A percentile compares a stretch with the other conserved stretches of the same genome.
Evolutionary conservation across 495 filamentous ascomycete genomes (phyloP).

Genomic region (Neurospora sp.): DNA sequence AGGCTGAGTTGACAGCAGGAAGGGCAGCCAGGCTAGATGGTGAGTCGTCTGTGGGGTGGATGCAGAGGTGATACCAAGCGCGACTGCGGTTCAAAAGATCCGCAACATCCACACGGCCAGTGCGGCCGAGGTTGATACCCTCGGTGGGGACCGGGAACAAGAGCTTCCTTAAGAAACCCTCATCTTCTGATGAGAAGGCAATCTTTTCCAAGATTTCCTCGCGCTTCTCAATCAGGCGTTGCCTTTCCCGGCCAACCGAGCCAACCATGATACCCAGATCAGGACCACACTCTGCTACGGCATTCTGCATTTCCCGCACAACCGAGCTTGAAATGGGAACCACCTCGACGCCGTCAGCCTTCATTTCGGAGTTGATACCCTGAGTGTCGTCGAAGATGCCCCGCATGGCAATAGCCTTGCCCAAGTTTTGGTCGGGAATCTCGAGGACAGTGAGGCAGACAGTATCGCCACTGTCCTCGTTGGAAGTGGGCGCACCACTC

Average conservation of each 20-base stretch:
- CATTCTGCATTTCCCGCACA: constrained; percentile 71
- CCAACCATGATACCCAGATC: constrained; percentile 71
- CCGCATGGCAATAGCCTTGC: constrained; percentile 76
- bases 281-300: constrained; percentile 65
- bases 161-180: constrained; percentile 73
- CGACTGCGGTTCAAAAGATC: constrained; percentile 64
- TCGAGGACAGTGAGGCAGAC: constrained; percentile 85
- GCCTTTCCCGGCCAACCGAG: constrained; percentile 55
- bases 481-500: constrained; percentile 46
- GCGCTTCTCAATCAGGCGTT: constrained; percentile 68
- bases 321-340: constrained; percentile 63
- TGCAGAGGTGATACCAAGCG: constrained; percentile 88
- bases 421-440: constrained; percentile 66
- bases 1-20: constrained; percentile 54
- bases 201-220: constrained; percentile 81
- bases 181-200: constrained; percentile 66
- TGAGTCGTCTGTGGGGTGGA: constrained; percentile 84
- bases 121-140: constrained; percentile 61
- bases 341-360: constrained; percentile 77
- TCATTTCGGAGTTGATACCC: constrained; percentile 98
- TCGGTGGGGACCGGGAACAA: constrained; percentile 70
- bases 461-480: constrained; percentile 66
- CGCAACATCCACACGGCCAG: constrained; percentile 65
- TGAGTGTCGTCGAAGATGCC: constrained; percentile 82
- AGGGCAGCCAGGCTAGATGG: constrained; percentile 57